phyloP scores from a whole-genome alignment of 228 moss, liverwort and hornwort genomes.

The Sphagnum magellanicum region DNA sequence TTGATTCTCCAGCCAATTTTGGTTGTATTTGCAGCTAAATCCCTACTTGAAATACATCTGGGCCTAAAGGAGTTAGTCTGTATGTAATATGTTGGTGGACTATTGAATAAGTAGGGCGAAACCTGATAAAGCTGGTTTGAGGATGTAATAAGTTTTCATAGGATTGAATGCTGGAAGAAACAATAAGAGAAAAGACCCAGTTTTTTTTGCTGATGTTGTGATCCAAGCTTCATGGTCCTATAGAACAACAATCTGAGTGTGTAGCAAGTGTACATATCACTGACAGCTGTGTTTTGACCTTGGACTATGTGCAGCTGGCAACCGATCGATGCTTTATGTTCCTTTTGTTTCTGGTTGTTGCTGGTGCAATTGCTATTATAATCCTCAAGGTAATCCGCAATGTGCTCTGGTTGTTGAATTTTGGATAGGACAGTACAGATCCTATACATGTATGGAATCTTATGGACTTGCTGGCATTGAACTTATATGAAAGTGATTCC shows the following conservation, averaged over 20 bases:
- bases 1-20: too few relatives aligned
- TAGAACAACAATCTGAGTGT: background rate
- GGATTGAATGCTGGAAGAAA: too few relatives aligned
- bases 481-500: slow-evolving; percentile 16
- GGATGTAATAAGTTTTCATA: background rate
- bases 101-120: background rate
- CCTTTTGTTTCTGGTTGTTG: slow-evolving; percentile 75
- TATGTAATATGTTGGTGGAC: background rate
- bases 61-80: too few relatives aligned
- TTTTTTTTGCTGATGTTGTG: too few relatives aligned
- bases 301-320: slow-evolving; percentile 58
- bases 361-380: slow-evolving; percentile 75
- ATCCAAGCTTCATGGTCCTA: background rate
- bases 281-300: slow-evolving; percentile 1
- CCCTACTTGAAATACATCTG: too few relatives aligned
- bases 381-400: slow-evolving; percentile 61
- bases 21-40: too few relatives aligned
- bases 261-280: background rate
- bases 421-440: slow-evolving; percentile 13
- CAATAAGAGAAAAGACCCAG: background rate
- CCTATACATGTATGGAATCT: slow-evolving; percentile 15
- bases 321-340: slow-evolving; percentile 92
- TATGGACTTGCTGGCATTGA: slow-evolving; percentile 9
- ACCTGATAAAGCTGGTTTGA: background rate
- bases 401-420: background rate